phyloP scores from a whole-genome alignment of 345 rosid genomes.

The Euphorbia pulcherrima region DNA sequence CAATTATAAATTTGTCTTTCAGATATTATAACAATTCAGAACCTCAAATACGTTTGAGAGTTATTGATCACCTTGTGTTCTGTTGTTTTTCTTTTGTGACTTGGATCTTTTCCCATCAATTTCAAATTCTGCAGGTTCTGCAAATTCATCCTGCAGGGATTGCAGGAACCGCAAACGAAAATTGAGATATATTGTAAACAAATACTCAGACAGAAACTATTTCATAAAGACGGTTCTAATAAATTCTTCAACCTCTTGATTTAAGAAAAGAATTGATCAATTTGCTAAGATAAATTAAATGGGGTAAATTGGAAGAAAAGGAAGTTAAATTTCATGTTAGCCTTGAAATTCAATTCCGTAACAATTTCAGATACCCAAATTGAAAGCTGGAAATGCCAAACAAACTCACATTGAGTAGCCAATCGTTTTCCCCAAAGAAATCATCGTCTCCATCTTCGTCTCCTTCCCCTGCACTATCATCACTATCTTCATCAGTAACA shows the following conservation, averaged over 20 bases:
- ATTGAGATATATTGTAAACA: not conserved
- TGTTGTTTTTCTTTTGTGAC: constrained; percentile 33
- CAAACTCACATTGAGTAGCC: constrained; percentile 54
- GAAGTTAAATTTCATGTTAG: not conserved
- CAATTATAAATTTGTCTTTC: constrained; percentile 24
- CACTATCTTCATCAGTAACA: constrained; percentile 42
- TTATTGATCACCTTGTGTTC: constrained; percentile 40
- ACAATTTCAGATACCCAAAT: too few relatives aligned
- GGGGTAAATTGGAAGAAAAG: not conserved
- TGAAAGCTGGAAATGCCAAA: not conserved
- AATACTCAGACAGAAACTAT: not conserved
- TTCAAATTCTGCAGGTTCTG: constrained; percentile 57
- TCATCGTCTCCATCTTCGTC: constrained; percentile 31
- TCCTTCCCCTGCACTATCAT: constrained; percentile 28
- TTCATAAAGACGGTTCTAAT: not conserved
- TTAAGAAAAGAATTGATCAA: not conserved
- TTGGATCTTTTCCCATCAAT: constrained; percentile 43
- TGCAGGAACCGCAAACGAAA: constrained; percentile 3
- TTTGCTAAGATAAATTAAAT: not conserved
- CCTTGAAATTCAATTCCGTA: too few relatives aligned
- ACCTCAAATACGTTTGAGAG: not conserved
- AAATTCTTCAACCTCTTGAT: not conserved
- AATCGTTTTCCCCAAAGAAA: constrained; percentile 27
- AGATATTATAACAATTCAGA: constrained; percentile 1
- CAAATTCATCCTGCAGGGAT: constrained; percentile 65